Evolutionary conservation across 148 eudicot genomes (phyloP), one percentile per base, ranked within the genome.

Genomic region (Rhododendron kiyosumense): DNA sequence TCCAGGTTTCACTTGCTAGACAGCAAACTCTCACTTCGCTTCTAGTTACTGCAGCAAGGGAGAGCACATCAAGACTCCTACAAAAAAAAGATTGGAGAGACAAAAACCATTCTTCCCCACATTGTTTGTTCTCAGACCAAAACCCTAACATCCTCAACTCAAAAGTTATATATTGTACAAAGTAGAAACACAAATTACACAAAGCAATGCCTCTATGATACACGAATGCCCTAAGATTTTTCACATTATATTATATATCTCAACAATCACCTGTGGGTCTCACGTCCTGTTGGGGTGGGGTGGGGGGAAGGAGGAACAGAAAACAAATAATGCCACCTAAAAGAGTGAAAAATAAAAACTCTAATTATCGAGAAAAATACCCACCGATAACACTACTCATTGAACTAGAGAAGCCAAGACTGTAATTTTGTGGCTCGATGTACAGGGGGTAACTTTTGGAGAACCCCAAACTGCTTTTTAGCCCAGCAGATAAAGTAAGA

Each of bases 121-220:
- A 34, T 4, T 34, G 7, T 34, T 18, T 59, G 26, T 34, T 59
- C 30, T 36, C 28, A 34, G 71, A 41, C 84, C 73, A 81, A 81
- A 59, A 81, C 24, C 26, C 41, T 67, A 59, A 41, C 26, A 49
- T 79, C 5, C 26, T 87, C 61, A 61, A 78, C 89, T 83, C 88
- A 36, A 52, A 26, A 54, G 36, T 76, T 77, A 81, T 67, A 86
- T 77, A 86, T 77, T 82, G 82, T 86, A 87, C 88, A 81, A 54
- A 88, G 59, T 38, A 75, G 22, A 78, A 79, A 85, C 71, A 69
- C 61, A 54, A 84, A 78, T 82, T 87, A 89, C 87, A 89, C 86
- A 78, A 87, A 75, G 76, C 85, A 84, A 83, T 67, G 74, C 85
- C 90, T 89, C 83, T 90, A 89, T 88, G 80, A 81, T 88, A 88